These are phyloP conservation scores for Saccharomycopsis hybrid DNA, from an alignment of 1,139 yeast species.

Conservation along the genomic window DNA sequence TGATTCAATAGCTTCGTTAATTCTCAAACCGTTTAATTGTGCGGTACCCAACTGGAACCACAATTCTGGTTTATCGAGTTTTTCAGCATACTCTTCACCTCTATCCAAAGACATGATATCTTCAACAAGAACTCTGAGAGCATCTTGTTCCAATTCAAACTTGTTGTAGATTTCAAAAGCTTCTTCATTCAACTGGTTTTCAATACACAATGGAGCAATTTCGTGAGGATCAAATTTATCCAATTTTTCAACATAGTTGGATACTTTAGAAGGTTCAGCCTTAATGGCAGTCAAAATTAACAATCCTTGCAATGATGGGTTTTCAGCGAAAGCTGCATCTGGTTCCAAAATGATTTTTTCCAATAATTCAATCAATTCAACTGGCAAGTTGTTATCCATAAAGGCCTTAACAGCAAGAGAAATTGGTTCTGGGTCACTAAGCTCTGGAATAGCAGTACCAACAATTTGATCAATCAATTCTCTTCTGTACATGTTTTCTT, in stretches of 20 bases:
- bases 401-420: conserved; percentile 95
- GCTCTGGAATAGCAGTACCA: conserved; percentile 94
- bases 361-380: conserved; percentile 85
- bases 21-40: conserved; percentile 87
- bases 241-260: conserved; percentile 77
- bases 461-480: conserved; percentile 90
- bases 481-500: conserved; percentile 80
- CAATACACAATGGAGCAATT: conserved; percentile 88
- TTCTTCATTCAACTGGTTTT: conserved; percentile 84
- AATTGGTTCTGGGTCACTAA: conserved; percentile 91
- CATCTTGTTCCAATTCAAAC: conserved; percentile 70
- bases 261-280: conserved; percentile 84
- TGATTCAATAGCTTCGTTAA: conserved; percentile 86
- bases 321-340: conserved; percentile 84
- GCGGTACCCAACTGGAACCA: conserved; percentile 97
- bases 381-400: conserved; percentile 91
- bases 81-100: conserved; percentile 90
- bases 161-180: conserved; percentile 91
- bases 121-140: conserved; percentile 86
- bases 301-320: conserved; percentile 90
- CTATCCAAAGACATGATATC: conserved; percentile 91
- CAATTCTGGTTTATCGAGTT: conserved; percentile 74
- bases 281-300: conserved; percentile 90
- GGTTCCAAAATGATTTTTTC: conserved; percentile 97
- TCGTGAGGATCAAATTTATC: conserved; percentile 91